Base-by-base conservation (phyloP, 164 flowering plant genomes). In the Berberis thunbergii region DNA sequence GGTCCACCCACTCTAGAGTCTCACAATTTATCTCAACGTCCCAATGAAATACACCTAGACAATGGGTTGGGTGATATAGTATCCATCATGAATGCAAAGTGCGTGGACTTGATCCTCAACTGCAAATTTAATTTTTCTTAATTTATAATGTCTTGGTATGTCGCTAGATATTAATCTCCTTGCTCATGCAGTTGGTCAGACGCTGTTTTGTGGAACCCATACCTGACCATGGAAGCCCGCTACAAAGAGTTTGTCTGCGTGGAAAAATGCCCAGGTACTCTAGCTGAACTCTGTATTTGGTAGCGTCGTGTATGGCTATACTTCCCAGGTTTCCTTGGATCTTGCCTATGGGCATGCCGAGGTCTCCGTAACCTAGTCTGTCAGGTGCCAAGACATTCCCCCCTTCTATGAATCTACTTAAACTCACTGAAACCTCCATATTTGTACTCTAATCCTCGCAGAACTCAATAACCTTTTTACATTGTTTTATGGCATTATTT, bases 171-270 rank as follows among this genome's bases (percentile, higher is more conserved):
- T 41, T 49, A 3, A 42, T n/a, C 46, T 45, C 44, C 61, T 60
- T 70, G 60, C 62, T 49, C 53, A 4, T 76, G 78, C 81, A 93
- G 98, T 72, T 93, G 97, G 98, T 73, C 92, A 46, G 98, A 93
- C 79, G 79, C 89, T 60, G 98, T 93, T 55, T 61, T 93, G 62
- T 93, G 98, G 98, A 93, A 90, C 69, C 98, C 96, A 39, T 75
- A 93, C 77, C 53, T 81, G 69, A 77, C 73, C 63, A 90, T 93
- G 98, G 96, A 90, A 76, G 83, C 89, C 64, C 85, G 86, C 75
- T 93, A 86, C 73, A 82, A 59, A 72, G 94, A 93, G 74, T 93
- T 93, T 77, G 97, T 93, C 44, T 93, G 98, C 55, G 96, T 93
- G 49, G 98, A 93, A 73, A n/a, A 90, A 93, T 80, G 97, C 97